These are phyloP conservation scores for Pythium periplocum DNA, from an alignment of 352 stramenopile genomes.

Conservation along the genomic window DNA sequence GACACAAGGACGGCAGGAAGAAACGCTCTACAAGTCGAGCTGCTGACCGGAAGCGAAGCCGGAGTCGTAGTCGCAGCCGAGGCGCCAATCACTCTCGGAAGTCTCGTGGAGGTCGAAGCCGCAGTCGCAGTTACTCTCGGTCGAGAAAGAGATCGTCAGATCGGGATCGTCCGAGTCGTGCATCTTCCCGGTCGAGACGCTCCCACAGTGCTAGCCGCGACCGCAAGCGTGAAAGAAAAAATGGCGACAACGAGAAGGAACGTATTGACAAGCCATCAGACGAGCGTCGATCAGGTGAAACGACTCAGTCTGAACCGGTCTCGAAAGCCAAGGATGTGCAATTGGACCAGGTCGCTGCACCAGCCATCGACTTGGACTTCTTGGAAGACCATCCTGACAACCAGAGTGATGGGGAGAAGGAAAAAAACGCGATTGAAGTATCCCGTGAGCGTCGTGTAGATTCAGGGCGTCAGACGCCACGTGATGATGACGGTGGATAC, in stretches of 20 bases:
- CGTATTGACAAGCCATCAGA: conserved; percentile 6
- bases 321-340: conserved; percentile 65
- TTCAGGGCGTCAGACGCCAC: conserved; percentile 12
- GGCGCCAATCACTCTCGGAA: conserved; percentile 18
- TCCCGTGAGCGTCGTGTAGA: too few relatives aligned
- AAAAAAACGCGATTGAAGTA: conserved; percentile 12
- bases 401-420: conserved; percentile 34
- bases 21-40: conserved; percentile 17
- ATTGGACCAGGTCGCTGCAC: conserved; percentile 67
- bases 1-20: conserved; percentile 14
- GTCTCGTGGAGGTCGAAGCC: conserved; percentile 35
- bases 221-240: conserved; percentile 19
- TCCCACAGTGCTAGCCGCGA: conserved; percentile 48
- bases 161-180: conserved; percentile 21
- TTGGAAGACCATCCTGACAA: conserved; percentile 53
- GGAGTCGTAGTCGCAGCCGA: conserved; percentile 16
- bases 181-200: conserved; percentile 12
- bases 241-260: conserved; percentile 18
- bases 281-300: conserved; percentile 14
- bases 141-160: conserved; percentile 35
- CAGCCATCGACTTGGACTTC: conserved; percentile 84
- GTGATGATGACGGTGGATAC: conserved; percentile 17
- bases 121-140: conserved; percentile 45
- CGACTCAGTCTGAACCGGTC: conserved; percentile 23
- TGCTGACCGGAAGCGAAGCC: conserved; percentile 27